Percentiles rank a stretch among this genome's conserved stretches.
Evolutionary conservation across 73 alveolate genomes (phyloP).

Genomic region (Urostyla sp.): DNA sequence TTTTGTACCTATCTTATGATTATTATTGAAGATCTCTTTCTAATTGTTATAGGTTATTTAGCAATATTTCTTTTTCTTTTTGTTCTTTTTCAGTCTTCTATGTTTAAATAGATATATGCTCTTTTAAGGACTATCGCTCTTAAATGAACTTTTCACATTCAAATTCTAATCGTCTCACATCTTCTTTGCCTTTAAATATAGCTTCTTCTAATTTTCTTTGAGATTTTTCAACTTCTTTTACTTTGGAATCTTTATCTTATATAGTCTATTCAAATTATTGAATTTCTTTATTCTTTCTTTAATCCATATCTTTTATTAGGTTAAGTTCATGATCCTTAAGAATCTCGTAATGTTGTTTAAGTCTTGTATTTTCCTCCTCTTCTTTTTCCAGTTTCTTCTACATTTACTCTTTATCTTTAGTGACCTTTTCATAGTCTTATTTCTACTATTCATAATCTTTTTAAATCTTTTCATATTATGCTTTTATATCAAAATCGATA

Average conservation of each 20-base stretch:
- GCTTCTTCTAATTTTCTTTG: not conserved
- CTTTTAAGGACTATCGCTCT: not conserved
- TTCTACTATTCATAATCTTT: not conserved
- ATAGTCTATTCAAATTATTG: not conserved
- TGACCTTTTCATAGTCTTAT: not conserved
- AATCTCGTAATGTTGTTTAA: constrained; percentile 18
- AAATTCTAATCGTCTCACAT: not conserved
- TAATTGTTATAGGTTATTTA: not conserved
- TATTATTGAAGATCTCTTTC: not conserved
- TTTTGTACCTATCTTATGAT: not conserved
- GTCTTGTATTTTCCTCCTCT: constrained; percentile 35
- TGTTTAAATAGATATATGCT: not conserved
- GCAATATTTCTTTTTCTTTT: not conserved
- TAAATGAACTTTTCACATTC: not conserved
- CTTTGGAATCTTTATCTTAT: not conserved
- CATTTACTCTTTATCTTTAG: not conserved
- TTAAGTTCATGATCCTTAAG: constrained; percentile 56
- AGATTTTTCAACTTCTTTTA: not conserved
- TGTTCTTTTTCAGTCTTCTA: not conserved
- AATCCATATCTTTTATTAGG: constrained; percentile 42
- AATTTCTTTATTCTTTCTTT: constrained; percentile 28
- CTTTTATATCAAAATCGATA: too few species aligned
- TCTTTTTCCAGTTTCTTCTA: not conserved
- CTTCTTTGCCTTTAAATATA: not conserved
- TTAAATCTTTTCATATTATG: not conserved